Evolutionary conservation across 176 grass and related monocot genomes (phyloP).

Genomic region (Neostapfia colusana): DNA sequence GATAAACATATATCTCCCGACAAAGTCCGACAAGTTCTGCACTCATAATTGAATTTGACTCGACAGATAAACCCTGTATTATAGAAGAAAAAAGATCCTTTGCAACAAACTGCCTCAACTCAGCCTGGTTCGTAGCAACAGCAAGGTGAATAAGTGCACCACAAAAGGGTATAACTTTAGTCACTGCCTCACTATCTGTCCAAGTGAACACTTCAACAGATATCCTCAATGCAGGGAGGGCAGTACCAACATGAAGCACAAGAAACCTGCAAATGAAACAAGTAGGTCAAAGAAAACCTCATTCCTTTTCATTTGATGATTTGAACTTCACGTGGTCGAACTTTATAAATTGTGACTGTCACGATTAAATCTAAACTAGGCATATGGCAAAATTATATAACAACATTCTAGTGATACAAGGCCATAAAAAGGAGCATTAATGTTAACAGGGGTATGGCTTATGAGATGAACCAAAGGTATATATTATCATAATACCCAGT

Average conservation of each 20-base stretch:
- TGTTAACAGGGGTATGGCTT: neutral
- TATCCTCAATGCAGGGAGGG: conserved; percentile 68
- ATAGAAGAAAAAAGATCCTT: conserved; percentile 91
- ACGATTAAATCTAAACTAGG: neutral
- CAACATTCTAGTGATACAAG: neutral
- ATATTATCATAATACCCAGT: conserved; percentile 60
- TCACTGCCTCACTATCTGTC: conserved; percentile 92
- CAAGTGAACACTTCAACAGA: conserved; percentile 73
- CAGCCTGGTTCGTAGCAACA: conserved; percentile 61
- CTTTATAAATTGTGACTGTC: neutral
- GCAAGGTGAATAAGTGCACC: conserved; percentile 76
- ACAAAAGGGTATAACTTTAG: conserved; percentile 77
- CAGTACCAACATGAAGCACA: conserved; percentile 55
- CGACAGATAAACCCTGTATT: conserved; percentile 77
- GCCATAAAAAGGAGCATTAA: neutral
- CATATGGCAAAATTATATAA: neutral
- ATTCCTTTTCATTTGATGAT: neutral
- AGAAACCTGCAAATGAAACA: conserved; percentile 62
- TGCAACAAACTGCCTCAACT: conserved; percentile 87
- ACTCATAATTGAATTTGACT: conserved; percentile 78
- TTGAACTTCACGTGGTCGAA: neutral
- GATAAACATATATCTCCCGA: conserved; percentile 97
- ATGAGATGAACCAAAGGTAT: neutral
- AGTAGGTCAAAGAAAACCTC: conserved; percentile 17
- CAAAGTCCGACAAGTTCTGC: conserved; percentile 92